phyloP scores from a whole-genome alignment of 2,329 filamentous ascomycete genomes.

The Nigrospora oryzae region DNA sequence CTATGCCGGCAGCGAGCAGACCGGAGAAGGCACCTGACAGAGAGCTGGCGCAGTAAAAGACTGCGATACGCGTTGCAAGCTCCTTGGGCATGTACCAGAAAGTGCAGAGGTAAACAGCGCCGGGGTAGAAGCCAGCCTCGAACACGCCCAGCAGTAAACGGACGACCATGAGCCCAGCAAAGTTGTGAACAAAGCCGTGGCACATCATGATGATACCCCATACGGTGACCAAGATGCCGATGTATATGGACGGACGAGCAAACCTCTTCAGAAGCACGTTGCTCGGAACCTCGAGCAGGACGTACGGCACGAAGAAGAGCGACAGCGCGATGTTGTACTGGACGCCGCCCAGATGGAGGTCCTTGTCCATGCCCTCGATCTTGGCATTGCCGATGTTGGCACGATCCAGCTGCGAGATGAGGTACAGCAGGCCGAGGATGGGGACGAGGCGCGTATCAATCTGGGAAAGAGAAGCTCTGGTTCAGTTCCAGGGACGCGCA shows the following conservation, averaged over 20 bases:
- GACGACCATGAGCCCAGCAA: constrained; percentile 13
- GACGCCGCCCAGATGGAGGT: constrained; percentile 17
- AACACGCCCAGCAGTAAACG: constrained; percentile 25
- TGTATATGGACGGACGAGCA: neutral
- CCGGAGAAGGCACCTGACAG: constrained; percentile 6
- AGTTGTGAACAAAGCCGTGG: constrained; percentile 16
- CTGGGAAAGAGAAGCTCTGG: neutral
- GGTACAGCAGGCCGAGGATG: constrained; percentile 15
- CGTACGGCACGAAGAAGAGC: constrained; percentile 23
- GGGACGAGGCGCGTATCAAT: constrained; percentile 15
- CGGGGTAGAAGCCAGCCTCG: constrained; percentile 23
- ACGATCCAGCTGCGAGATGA: constrained; percentile 16
- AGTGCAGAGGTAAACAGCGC: constrained; percentile 22
- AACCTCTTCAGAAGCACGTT: constrained; percentile 16
- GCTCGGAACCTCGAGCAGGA: constrained; percentile 20
- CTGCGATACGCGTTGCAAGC: constrained; percentile 12
- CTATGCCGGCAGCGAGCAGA: constrained; percentile 22
- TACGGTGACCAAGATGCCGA: neutral
- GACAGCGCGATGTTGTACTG: constrained; percentile 16
- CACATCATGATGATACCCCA: constrained; percentile 13
- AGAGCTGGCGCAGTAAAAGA: constrained; percentile 13
- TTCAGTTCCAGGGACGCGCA: too few relatives aligned
- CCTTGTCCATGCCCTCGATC: constrained; percentile 20
- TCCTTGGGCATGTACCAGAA: constrained; percentile 25
- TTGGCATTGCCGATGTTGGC: constrained; percentile 21